These are phyloP conservation scores for Leccinum subatratum DNA, from an alignment of 1,284 basidiomycete genomes.

Conservation along the genomic window DNA sequence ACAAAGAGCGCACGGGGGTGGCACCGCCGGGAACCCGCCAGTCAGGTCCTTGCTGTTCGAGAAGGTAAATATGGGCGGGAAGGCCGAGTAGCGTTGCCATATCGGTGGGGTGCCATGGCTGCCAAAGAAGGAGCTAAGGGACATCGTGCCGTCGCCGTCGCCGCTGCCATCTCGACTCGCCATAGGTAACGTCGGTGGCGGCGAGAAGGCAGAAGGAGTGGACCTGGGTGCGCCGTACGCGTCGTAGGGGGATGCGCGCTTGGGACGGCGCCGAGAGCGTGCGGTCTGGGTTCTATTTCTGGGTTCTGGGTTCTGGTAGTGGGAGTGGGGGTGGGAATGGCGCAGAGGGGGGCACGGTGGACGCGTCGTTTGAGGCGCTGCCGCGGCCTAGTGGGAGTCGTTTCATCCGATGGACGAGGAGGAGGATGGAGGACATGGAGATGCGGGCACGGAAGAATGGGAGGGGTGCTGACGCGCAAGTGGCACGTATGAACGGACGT, in stretches of 20 bases:
- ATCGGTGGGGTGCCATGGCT: slow-evolving; percentile 22
- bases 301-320: neutral
- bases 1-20: slow-evolving; percentile 27
- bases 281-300: too few species aligned
- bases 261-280: slow-evolving; percentile 22
- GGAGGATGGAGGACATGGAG: slow-evolving; percentile 8
- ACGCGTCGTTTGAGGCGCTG: slow-evolving; percentile 16
- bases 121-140: slow-evolving; percentile 27
- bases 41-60: slow-evolving; percentile 24
- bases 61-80: slow-evolving; percentile 31
- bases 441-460: too few species aligned
- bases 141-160: slow-evolving; percentile 7
- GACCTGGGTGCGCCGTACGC: neutral
- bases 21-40: slow-evolving; percentile 29
- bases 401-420: slow-evolving; percentile 34
- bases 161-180: neutral
- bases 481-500: too few species aligned
- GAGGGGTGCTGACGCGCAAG: too few species aligned
- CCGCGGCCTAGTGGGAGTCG: slow-evolving; percentile 24
- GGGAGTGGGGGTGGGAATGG: neutral
- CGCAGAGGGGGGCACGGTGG: slow-evolving; percentile 8
- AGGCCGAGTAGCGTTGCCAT: slow-evolving; percentile 28
- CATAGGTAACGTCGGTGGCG: neutral
- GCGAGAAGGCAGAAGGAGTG: neutral
- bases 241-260: neutral